Conservation (phyloP, 2,329 filamentous ascomycete species). For the Fusarium solani-melongenae region DNA sequence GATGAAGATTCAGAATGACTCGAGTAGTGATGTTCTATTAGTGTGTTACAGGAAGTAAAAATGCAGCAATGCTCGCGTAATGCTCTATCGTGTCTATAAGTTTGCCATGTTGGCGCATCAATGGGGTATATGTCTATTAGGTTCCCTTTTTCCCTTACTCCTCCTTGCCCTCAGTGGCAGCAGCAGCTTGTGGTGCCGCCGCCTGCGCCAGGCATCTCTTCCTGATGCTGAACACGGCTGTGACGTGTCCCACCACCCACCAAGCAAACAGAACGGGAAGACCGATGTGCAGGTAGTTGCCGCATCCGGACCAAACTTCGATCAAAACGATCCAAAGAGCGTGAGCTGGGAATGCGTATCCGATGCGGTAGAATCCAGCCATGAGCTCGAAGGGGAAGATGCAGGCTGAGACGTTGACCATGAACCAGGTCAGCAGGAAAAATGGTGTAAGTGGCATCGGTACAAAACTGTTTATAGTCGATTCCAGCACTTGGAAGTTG, state of each 20-base stretch:
- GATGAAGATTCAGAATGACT: background rate
- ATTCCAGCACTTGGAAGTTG: slow-evolving; percentile 57
- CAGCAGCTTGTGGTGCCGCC: background rate
- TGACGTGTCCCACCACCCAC: slow-evolving; percentile 47
- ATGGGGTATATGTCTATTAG: background rate
- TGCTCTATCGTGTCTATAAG: background rate
- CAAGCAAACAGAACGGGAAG: slow-evolving; percentile 57
- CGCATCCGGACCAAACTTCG: slow-evolving; percentile 56
- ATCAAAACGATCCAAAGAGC: slow-evolving; percentile 49
- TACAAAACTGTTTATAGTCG: slow-evolving; percentile 37
- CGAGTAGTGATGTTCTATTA: background rate
- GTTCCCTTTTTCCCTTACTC: background rate
- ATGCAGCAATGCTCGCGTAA: background rate
- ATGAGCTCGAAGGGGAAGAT: slow-evolving; percentile 52
- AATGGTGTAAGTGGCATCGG: slow-evolving; percentile 54
- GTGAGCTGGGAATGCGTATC: slow-evolving; percentile 51
- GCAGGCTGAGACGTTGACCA: slow-evolving; percentile 52
- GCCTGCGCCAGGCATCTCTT: slow-evolving; percentile 36
- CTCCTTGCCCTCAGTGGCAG: slow-evolving; percentile 10
- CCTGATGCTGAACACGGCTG: slow-evolving; percentile 36
- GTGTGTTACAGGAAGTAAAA: background rate
- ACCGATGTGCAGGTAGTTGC: slow-evolving; percentile 50
- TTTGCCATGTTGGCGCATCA: background rate
- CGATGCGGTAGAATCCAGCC: slow-evolving; percentile 54
- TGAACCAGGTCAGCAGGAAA: slow-evolving; percentile 55